Evolutionary conservation across 2,329 filamentous ascomycete species (phyloP), one percentile per base, ranked within the genome.

Genomic region (Claviceps monticola): DNA sequence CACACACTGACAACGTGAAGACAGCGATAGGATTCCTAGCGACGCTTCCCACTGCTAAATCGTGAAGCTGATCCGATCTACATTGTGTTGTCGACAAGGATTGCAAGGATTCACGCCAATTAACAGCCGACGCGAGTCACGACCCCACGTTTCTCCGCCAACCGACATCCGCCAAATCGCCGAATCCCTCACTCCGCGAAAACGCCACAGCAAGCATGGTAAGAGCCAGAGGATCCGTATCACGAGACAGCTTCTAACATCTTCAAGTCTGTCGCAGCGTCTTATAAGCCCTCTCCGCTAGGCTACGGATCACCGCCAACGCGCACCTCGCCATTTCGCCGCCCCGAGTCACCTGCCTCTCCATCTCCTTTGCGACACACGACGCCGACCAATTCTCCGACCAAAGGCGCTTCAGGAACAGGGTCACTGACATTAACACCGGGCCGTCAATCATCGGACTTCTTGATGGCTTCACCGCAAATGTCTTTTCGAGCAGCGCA

Each of bases 221-320:
- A 61, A 55, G 54, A 49, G 42, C 48, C 54, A 55, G 23, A 49
- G 29, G 17, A 52, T 50, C 54, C 56, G 55, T 21, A 17, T n/a
- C 13, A 21, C 34, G 57, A 51, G 54, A 55, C 58, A 55, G 54
- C 55, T 60, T 55, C 63, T 66, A 59, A 64, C 58, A 54, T 54
- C 52, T 43, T 54, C 49, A 62, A 77, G 80, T 75, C 72, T 64
- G 75, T 72, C 65, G 74, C 70, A 53, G 64, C 72, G 48, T 71
- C 78, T 53, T 87, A 84, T 67, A 86, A 86, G 65, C 82, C 83
- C 14, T 86, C 83, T 23, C 82, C 82, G 51, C 69, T 87, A 55
- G 83, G 83, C 54, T 86, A 84, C 68, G 82, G 82, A 57, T 83
- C 84, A 46, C 77, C 80, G 58, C 65, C 67, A 19, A 61, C 64